Base-by-base conservation (phyloP, 1,139 yeast genomes). In the Hyphopichia fennica region DNA sequence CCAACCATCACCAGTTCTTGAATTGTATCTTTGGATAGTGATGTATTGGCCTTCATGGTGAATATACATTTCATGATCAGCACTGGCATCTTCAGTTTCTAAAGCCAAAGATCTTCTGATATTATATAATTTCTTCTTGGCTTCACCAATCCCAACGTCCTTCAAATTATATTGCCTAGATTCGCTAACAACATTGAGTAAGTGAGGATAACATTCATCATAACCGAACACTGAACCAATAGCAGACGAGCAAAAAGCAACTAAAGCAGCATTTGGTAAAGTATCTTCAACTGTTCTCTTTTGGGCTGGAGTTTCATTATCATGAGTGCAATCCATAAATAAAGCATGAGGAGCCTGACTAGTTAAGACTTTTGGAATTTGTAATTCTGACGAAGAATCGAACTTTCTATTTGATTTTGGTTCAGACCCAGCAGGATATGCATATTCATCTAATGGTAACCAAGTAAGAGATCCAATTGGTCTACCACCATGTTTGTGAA, bases 301-400 rank as follows among this genome's bases (percentile, higher is more conserved):
- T 54, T 91, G 95, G 34, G 76, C 77, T 2, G 98, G 96, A 31
- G 82, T 84, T 63, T 89, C 95, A 57, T 93, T 93, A 63, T 93
- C 99, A 62, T 93, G 99, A 3, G 98, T 91, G 57, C 97, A 91
- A 61, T 93, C 99, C 97, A 93, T 91, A 56, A 93, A 87, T 54
- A 93, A 72, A 0, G 98, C 96, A 64, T 90, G 98, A 3, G 96
- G 96, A 13, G 84, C 82, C 35, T 84, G 79, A 8, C 82, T 71
- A 1, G 82, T 74, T 41, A 88, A 74, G 13, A 82, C 72, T 50
- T 75, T 77, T 2, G 93, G 91, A 39, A 85, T 73, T 45, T 81
- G 81, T 45, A 84, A 65, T 57, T 84, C 88, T 3, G 72, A 57
- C 40, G 56, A 58, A 13, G 85, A 77, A 6, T 67, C 70, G n/a